A percentile compares a stretch with the other conserved stretches of the same genome.
Conservation (phyloP, 352 stramenopile species). For the Lagenidium giganteum region DNA sequence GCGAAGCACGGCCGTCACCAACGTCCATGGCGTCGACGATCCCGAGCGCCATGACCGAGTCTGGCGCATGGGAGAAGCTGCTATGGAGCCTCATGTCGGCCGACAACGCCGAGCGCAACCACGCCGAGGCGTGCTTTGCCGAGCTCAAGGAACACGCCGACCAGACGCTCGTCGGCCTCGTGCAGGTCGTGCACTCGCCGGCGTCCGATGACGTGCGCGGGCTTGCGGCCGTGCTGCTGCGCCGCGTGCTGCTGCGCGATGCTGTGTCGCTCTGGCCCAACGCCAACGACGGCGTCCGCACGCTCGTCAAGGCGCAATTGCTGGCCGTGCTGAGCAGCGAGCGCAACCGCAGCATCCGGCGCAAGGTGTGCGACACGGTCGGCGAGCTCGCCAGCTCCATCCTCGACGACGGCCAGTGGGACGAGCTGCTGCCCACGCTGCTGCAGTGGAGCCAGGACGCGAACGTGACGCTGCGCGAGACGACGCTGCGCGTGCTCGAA, state of each 20-base stretch:
- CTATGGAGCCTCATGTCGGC: constrained; percentile 66
- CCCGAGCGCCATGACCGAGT: constrained; percentile 24
- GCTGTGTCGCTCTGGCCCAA: constrained; percentile 73
- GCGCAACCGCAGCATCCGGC: constrained; percentile 68
- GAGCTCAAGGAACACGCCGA: constrained; percentile 56
- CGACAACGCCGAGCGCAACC: constrained; percentile 70
- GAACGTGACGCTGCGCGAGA: constrained; percentile 56
- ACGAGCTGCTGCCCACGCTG: constrained; percentile 63
- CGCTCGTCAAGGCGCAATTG: constrained; percentile 52
- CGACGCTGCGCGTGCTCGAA: constrained; percentile 68
- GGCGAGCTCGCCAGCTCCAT: constrained; percentile 76
- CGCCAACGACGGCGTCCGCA: constrained; percentile 36
- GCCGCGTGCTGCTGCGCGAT: constrained; percentile 71
- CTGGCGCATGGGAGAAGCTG: constrained; percentile 68
- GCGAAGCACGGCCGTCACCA: too few species aligned
- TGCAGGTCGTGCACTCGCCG: constrained; percentile 51
- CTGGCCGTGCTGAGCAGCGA: constrained; percentile 57
- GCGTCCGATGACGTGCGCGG: constrained; percentile 63
- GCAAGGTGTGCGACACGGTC: constrained; percentile 82
- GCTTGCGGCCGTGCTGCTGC: constrained; percentile 68
- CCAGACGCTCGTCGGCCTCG: constrained; percentile 45
- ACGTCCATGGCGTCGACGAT: constrained; percentile 14
- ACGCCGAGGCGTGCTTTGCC: constrained; percentile 54
- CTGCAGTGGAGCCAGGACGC: constrained; percentile 50
- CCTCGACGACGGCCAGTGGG: constrained; percentile 77